Evolutionary conservation across 306 rosid genomes (phyloP), one percentile per base, ranked within the genome.

Genomic region (Citrullus amarus): DNA sequence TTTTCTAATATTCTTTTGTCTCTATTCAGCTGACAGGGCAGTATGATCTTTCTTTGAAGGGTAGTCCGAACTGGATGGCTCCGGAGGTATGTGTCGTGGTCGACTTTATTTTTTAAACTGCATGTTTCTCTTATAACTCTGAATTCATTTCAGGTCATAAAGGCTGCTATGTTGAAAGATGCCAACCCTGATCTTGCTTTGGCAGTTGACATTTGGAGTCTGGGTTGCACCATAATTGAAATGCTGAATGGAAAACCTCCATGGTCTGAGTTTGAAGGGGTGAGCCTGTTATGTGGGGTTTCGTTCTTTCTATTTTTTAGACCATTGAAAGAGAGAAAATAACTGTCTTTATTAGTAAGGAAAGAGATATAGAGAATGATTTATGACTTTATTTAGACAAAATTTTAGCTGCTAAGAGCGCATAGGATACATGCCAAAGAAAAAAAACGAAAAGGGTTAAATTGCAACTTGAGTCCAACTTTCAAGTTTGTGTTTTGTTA

Each of bases 21-120:
- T 79, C 74, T 60, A 25, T 57, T 81, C 92, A 95, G 98, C 89
- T 95, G 78, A 70, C 92, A 51, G 97, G 88, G 62, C 92, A 85
- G 43, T 87, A 75, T 80, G 88, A 88, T 70, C 97, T 95, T 81
- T 95, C 98, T 22, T 58, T 92, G 83, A 95, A 92, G 87, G 98
- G 98, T 48, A 92, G 98, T 86, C 98, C 98, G 28, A 89, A 92
- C 86, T 95, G 98, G 98, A 95, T 95, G 97, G 98, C 98, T 83
- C 98, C 98, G 6, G 98, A 95, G 97, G 98, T 94, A 90, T 78
- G 81, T 75, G 46, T 78, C 79, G 36, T 41, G 38, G 50, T 79
- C 80, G 58, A 55, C 63, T 55, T 77, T 41, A 43, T 58, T 39
- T 68, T 76, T 55, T 61, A 61, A 83, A 17, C 57, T 66, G 67